Evolutionary conservation across 768 basidiomycete species (phyloP).

Genomic region (Sistotremastrum niveocremeum): DNA sequence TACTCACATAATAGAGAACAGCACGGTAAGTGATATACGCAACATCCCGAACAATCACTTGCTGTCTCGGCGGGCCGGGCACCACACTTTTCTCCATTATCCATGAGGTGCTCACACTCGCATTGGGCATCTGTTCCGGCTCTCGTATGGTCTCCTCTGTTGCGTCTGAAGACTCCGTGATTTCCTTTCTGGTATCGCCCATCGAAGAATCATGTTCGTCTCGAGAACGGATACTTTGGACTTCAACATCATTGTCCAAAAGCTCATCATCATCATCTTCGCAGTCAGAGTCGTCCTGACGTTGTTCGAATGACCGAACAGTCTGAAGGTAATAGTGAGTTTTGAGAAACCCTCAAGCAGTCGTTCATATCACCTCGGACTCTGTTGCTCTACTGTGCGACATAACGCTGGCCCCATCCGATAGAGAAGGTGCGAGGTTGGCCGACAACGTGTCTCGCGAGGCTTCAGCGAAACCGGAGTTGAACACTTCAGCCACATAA

Average conservation of each 20-base stretch:
- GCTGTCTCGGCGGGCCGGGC: conserved; percentile 36
- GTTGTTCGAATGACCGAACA: no score
- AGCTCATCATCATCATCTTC: conserved; percentile 40
- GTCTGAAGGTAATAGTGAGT: no score
- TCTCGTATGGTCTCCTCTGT: neutral
- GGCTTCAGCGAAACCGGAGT: conserved; percentile 55
- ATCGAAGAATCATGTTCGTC: conserved; percentile 1
- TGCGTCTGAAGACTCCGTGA: conserved; percentile 6
- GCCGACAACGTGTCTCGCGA: conserved; percentile 17
- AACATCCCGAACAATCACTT: conserved; percentile 41
- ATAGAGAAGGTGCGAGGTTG: conserved; percentile 10
- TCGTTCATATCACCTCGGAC: no score
- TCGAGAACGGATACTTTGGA: conserved; percentile 14
- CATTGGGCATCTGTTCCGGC: neutral
- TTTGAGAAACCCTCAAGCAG: no score
- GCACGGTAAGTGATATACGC: conserved; percentile 53
- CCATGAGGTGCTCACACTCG: neutral
- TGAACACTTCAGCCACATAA: conserved; percentile 43
- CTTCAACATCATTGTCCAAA: conserved; percentile 20
- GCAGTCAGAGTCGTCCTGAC: conserved; percentile 33
- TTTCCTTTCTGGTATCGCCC: conserved; percentile 7
- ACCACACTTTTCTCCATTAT: neutral
- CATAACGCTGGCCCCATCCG: neutral
- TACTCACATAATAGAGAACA: conserved; percentile 63
- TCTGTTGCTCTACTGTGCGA: no score